Evolutionary conservation across 1,284 basidiomycete species (phyloP), one percentile per base, ranked within the genome.

Genomic region (Termitomyces sp.): DNA sequence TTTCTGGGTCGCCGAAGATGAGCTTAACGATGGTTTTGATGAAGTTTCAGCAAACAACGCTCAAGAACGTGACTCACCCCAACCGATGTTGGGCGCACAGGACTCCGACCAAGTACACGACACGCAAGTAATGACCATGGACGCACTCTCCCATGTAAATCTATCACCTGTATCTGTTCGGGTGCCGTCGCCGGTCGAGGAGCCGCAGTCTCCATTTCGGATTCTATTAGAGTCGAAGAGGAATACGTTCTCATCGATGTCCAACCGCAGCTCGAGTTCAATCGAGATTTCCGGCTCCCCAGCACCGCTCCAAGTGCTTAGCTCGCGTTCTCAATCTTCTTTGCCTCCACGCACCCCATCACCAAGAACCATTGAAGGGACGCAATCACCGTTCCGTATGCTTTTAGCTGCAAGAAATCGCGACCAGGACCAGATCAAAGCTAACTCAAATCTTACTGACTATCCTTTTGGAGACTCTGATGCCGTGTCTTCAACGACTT

Each of bases 141-240:
- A 43, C 31, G 24, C n/a, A 19, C 30, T 43, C 38, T 37, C 47
- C 4, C 26, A 11, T 37, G 16, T 10, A 28, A 24, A 30, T 8
- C n/a, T 35, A 1, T 26, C 39, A 31, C 11, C 44, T 45, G 34
- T 30, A 13, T n/a, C 34, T 26, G 39, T 21, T 33, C 34, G 30
- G 8, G 35, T 16, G n/a, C 35, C 34, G 8, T 39, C 52, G 18
- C 38, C 13, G 14, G 18, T 30, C 14, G 38, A 48, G 31, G 38
- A 51, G 18, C 40, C 46, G 9, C 55, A 51, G 21, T 57, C 55
- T 8, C 52, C 55, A 8, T 57, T 54, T 39, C 52, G 55, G n/a
- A 42, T 54, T 39, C 26, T 56, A 5, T 31, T 57, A 13, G 52
- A 57, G 49, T 57, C 52, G 18, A 53, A 45, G 24, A 46, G 38